phyloP scores from a whole-genome alignment of 2,329 filamentous ascomycete genomes.

The Keithomyces neogunnii region DNA sequence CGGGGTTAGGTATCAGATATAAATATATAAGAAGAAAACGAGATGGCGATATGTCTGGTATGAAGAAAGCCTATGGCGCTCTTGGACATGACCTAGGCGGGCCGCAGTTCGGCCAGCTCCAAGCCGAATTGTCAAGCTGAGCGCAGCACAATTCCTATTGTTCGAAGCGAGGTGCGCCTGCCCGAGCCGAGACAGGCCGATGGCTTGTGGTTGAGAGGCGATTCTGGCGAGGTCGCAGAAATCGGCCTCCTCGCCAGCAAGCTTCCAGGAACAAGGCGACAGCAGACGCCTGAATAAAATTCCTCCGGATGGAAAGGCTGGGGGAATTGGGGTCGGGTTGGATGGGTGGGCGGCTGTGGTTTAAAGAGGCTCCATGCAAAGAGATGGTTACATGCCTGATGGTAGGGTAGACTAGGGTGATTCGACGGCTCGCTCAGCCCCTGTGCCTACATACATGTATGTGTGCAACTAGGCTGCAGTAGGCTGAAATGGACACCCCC shows the following conservation, averaged over 20 bases:
- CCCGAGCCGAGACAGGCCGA: constrained; percentile 1
- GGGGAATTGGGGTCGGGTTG: constrained; percentile 4
- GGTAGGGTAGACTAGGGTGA: constrained; percentile 7
- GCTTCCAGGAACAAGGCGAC: constrained; percentile 14
- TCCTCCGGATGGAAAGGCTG: constrained; percentile 11
- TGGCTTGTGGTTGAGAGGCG: constrained; percentile 6
- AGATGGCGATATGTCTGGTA: not conserved
- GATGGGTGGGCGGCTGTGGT: constrained; percentile 21
- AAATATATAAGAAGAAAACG: not conserved
- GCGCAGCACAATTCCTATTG: constrained; percentile 2
- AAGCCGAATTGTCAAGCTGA: not conserved
- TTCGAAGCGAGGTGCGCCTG: constrained; percentile 3
- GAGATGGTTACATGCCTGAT: constrained; percentile 11
- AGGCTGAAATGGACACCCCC: constrained; percentile 5
- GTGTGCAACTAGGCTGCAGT: constrained; percentile 6
- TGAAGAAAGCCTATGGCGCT: constrained; percentile 16
- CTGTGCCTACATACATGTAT: not conserved
- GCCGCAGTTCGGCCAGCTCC: not conserved
- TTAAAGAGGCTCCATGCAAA: constrained; percentile 21
- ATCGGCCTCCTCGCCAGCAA: constrained; percentile 14
- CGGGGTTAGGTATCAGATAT: not conserved
- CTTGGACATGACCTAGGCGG: constrained; percentile 6
- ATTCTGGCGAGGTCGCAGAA: constrained; percentile 12
- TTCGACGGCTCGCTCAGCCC: constrained; percentile 5
- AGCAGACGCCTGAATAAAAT: constrained; percentile 9